phyloP scores from a whole-genome alignment of 2,329 filamentous ascomycete genomes.

The Colletotrichum spinosum region DNA sequence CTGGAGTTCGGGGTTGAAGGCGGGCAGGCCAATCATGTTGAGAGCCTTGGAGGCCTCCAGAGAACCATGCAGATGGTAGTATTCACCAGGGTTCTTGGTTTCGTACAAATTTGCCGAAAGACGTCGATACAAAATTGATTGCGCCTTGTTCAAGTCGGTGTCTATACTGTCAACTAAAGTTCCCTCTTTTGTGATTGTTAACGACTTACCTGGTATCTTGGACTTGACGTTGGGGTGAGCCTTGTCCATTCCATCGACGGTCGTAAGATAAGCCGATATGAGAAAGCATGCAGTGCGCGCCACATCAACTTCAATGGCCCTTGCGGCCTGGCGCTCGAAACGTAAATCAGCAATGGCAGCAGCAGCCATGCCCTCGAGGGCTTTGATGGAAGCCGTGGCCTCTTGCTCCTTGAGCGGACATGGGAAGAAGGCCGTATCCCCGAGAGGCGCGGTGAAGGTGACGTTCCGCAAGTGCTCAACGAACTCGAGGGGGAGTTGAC shows the following conservation, averaged over 20 bases:
- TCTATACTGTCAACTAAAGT: constrained; percentile 53
- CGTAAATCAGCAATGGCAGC: constrained; percentile 69
- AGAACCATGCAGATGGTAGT: constrained; percentile 77
- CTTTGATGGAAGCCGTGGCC: constrained; percentile 62
- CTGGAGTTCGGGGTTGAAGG: constrained; percentile 67
- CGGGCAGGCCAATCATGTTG: constrained; percentile 72
- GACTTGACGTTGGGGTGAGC: constrained; percentile 57
- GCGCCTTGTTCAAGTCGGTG: constrained; percentile 73
- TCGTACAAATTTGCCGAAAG: constrained; percentile 75
- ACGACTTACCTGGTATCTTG: constrained; percentile 36
- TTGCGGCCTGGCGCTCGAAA: constrained; percentile 51
- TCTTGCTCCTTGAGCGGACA: constrained; percentile 56
- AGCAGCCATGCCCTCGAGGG: constrained; percentile 69
- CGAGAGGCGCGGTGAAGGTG: constrained; percentile 45
- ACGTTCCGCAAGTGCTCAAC: constrained; percentile 43
- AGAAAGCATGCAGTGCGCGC: constrained; percentile 66
- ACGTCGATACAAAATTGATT: constrained; percentile 73
- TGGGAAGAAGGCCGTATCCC: constrained; percentile 51
- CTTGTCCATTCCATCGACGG: constrained; percentile 64
- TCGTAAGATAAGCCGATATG: constrained; percentile 69
- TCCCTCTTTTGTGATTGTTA: constrained; percentile 1
- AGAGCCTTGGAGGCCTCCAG: constrained; percentile 72
- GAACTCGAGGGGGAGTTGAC: constrained; percentile 48
- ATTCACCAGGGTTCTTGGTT: constrained; percentile 68
- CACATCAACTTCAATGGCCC: constrained; percentile 62